phyloP scores from a whole-genome alignment of 306 rosid genomes.

The Cicer arietinum region DNA sequence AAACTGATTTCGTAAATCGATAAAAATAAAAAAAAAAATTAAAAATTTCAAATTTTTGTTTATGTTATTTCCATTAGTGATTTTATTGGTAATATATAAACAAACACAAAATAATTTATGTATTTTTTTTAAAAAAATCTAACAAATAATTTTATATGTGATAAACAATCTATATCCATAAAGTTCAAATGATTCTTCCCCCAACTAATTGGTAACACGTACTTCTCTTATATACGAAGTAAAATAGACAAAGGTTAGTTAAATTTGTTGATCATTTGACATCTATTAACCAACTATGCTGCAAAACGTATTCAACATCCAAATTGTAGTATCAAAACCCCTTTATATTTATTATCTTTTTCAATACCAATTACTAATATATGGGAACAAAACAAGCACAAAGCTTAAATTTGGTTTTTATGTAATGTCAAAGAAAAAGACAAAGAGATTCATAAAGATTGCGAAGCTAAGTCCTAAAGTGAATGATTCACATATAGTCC shows the following conservation, averaged over 20 bases:
- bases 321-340: not conserved
- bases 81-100: no score
- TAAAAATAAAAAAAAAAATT: no score
- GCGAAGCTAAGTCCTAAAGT: slow-evolving; percentile 6
- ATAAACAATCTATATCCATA: no score
- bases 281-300: not conserved
- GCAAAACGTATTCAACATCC: not conserved
- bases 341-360: not conserved
- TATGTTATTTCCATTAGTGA: no score
- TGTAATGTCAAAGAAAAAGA: not conserved
- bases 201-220: slow-evolving; percentile 11
- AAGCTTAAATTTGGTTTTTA: slow-evolving; percentile 13
- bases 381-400: not conserved
- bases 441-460: not conserved
- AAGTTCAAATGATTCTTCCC: not conserved
- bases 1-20: fast-evolving
- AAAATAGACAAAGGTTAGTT: not conserved
- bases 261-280: not conserved
- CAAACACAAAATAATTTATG: no score
- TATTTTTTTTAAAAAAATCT: no score
- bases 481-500: not conserved
- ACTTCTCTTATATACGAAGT: slow-evolving; percentile 4
- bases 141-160: no score
- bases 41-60: no score
- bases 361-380: not conserved